phyloP scores from a whole-genome alignment of 2,329 filamentous ascomycete species.

The Penicillium sumatraense region DNA sequence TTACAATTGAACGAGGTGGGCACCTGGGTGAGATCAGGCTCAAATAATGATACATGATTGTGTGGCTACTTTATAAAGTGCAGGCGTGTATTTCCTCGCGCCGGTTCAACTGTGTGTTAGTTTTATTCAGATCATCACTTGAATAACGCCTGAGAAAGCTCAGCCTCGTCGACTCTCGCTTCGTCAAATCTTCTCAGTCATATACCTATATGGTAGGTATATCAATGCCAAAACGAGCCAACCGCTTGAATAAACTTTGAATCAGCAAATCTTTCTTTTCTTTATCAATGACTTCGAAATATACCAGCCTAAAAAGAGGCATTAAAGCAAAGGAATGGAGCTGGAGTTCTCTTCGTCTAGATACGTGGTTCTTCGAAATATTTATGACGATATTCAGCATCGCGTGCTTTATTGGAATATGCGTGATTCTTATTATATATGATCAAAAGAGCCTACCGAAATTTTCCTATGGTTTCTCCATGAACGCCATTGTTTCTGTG shows the following conservation, averaged over 20 bases:
- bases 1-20: no score
- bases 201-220: no score
- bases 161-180: neutral
- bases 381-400: constrained; percentile 13
- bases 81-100: neutral
- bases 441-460: constrained; percentile 16
- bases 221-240: neutral
- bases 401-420: constrained; percentile 17
- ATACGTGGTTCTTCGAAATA: constrained; percentile 25
- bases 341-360: neutral
- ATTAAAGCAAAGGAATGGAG: neutral
- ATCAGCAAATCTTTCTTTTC: neutral
- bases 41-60: no score
- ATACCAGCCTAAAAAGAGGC: neutral
- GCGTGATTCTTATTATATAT: constrained; percentile 16
- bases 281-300: neutral
- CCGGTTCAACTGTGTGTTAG: neutral
- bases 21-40: no score
- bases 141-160: neutral
- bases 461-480: constrained; percentile 13
- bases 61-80: no score
- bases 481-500: constrained; percentile 24
- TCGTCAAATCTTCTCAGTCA: neutral
- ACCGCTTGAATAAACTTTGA: neutral
- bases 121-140: neutral